Conservation (phyloP, 441 rosid species). For the Bruguiera hainesii region DNA sequence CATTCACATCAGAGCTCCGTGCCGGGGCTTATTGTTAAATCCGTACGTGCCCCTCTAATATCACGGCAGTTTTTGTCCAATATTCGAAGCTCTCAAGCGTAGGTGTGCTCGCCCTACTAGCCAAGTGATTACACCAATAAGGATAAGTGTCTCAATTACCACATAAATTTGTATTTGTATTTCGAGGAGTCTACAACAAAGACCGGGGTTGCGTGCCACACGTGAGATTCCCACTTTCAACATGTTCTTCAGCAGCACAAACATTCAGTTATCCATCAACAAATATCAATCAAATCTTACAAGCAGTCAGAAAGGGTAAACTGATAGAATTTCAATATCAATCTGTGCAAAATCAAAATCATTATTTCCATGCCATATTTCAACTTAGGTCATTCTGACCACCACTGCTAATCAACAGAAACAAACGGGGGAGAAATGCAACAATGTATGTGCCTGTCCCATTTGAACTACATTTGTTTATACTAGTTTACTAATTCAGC, state of each 20-base stretch:
- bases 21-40: too few species aligned
- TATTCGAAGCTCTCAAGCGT: too few species aligned
- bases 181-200: too few species aligned
- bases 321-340: slow-evolving; percentile 11
- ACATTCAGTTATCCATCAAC: background rate
- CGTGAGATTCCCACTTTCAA: background rate
- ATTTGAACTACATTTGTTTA: slow-evolving; percentile 10
- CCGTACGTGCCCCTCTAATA: too few species aligned
- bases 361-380: slow-evolving; percentile 24
- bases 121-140: too few species aligned
- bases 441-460: slow-evolving; percentile 8
- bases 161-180: too few species aligned
- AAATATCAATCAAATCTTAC: background rate
- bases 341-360: slow-evolving; percentile 23
- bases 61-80: too few species aligned
- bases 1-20: too few species aligned
- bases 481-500: slow-evolving; percentile 43
- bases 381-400: slow-evolving; percentile 4
- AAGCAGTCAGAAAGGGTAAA: background rate
- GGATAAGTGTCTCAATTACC: too few species aligned
- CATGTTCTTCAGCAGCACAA: background rate
- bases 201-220: too few species aligned
- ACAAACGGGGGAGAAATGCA: slow-evolving; percentile 11
- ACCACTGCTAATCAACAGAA: slow-evolving; percentile 24
- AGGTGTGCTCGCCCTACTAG: too few species aligned